Evolutionary conservation across 208 protist genomes (phyloP).

Genomic region (Tetramitus jugosus): DNA sequence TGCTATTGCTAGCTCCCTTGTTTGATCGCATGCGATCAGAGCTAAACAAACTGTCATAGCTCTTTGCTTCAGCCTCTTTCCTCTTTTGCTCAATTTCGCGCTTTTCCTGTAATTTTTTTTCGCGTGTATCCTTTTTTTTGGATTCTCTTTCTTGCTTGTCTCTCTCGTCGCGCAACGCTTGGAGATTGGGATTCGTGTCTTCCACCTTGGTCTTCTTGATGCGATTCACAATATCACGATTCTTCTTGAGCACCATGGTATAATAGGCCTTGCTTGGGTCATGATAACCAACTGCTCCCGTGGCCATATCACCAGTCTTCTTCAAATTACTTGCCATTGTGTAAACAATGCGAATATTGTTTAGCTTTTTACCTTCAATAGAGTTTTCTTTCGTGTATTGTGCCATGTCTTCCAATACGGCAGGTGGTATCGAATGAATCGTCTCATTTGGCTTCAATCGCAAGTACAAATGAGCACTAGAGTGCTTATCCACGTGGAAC

Average conservation of each 20-base stretch:
- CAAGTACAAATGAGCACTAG: slow-evolving; percentile 96
- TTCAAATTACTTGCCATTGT: slow-evolving; percentile 92
- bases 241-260: slow-evolving; percentile 63
- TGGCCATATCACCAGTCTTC: slow-evolving; percentile 88
- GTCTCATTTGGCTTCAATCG: slow-evolving; percentile 55
- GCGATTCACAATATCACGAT: slow-evolving; percentile 69
- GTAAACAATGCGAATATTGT: slow-evolving; percentile 83
- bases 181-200: slow-evolving; percentile 44
- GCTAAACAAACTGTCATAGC: neutral
- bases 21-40: neutral
- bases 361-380: slow-evolving; percentile 86
- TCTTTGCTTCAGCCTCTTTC: neutral
- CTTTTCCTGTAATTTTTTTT: neutral
- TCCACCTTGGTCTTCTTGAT: slow-evolving; percentile 84
- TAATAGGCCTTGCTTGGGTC: slow-evolving; percentile 65
- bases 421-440: slow-evolving; percentile 74
- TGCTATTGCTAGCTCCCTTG: too few species aligned
- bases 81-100: neutral
- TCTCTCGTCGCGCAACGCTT: neutral
- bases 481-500: slow-evolving; percentile 95
- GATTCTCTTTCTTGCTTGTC: neutral
- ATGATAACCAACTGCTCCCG: slow-evolving; percentile 87
- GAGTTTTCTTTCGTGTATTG: slow-evolving; percentile 94
- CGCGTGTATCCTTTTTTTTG: neutral
- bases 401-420: slow-evolving; percentile 87